phyloP scores from a whole-genome alignment of 2,329 filamentous ascomycete genomes.

The Aspergillus flavus region DNA sequence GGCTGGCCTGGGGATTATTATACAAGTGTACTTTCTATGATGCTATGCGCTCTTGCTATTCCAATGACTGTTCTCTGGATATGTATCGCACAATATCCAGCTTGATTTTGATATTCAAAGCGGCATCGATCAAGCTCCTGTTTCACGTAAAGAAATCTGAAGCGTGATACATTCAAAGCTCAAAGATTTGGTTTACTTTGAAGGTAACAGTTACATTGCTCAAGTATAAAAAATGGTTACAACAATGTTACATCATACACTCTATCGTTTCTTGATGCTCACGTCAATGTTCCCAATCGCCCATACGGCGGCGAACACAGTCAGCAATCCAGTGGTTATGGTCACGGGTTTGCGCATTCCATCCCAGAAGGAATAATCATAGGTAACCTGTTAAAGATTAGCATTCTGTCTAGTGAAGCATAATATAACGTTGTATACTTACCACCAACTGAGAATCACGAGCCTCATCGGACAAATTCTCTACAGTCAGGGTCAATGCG shows the following conservation, averaged over 20 bases:
- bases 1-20: not conserved
- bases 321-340: constrained; percentile 71
- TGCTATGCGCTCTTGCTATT: constrained; percentile 2
- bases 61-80: not conserved
- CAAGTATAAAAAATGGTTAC: constrained; percentile 17
- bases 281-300: constrained; percentile 76
- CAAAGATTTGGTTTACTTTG: not conserved
- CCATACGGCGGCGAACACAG: constrained; percentile 76
- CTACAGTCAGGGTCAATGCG: constrained; percentile 74
- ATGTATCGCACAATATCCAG: not conserved
- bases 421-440: constrained; percentile 23
- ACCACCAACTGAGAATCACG: constrained; percentile 78
- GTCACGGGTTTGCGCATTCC: constrained; percentile 84
- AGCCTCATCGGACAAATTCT: constrained; percentile 88
- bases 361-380: constrained; percentile 76
- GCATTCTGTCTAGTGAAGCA: not conserved
- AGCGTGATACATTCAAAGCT: not conserved
- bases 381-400: constrained; percentile 61
- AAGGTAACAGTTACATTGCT: constrained; percentile 7
- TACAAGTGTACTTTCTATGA: constrained; percentile 9
- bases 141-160: not conserved
- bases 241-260: constrained; percentile 22
- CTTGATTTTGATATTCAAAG: not conserved
- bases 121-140: no score
- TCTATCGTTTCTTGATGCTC: constrained; percentile 67